Percentiles rank a stretch among this genome's conserved stretches.
phyloP scores from a whole-genome alignment of 352 stramenopile genomes.

The Phytophthora cactorum region DNA sequence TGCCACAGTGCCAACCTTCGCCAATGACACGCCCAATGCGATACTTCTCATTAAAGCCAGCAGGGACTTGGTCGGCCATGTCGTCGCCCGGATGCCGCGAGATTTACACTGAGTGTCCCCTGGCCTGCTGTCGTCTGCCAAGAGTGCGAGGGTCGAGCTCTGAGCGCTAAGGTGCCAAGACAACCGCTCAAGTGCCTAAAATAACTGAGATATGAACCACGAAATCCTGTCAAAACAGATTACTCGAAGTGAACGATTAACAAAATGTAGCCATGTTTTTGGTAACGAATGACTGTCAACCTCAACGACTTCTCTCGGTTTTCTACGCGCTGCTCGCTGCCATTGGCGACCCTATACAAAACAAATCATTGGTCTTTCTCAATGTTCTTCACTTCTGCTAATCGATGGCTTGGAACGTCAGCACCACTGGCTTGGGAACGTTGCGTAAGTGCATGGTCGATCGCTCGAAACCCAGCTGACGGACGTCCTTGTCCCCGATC shows the following conservation, averaged over 20 bases:
- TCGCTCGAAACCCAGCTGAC: constrained; percentile 75
- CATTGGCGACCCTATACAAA: constrained; percentile 27
- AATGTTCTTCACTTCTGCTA: constrained; percentile 28
- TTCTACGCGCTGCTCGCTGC: constrained; percentile 1
- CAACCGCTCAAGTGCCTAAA: constrained; percentile 23
- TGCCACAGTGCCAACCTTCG: constrained; percentile 43
- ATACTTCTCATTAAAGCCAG: constrained; percentile 78
- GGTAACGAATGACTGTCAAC: constrained; percentile 25
- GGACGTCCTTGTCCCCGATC: constrained; percentile 77
- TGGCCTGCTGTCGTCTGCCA: constrained; percentile 8
- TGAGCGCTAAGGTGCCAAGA: constrained; percentile 13
- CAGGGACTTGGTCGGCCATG: constrained; percentile 65
- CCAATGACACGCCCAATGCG: constrained; percentile 79
- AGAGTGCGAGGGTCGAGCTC: constrained; percentile 18
- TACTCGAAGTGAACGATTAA: neutral
- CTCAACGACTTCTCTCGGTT: constrained; percentile 3
- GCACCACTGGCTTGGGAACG: constrained; percentile 73
- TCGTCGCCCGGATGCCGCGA: constrained; percentile 7
- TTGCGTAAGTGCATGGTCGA: constrained; percentile 75
- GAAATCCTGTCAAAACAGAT: constrained; percentile 16
- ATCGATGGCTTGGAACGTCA: constrained; percentile 85
- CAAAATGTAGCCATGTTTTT: constrained; percentile 11
- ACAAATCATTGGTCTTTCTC: constrained; percentile 22
- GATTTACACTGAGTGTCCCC: constrained; percentile 15
- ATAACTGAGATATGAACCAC: constrained; percentile 13